Evolutionary conservation across 192 early-diverging fungal species (phyloP).

Genomic region (Podila minutissima): DNA sequence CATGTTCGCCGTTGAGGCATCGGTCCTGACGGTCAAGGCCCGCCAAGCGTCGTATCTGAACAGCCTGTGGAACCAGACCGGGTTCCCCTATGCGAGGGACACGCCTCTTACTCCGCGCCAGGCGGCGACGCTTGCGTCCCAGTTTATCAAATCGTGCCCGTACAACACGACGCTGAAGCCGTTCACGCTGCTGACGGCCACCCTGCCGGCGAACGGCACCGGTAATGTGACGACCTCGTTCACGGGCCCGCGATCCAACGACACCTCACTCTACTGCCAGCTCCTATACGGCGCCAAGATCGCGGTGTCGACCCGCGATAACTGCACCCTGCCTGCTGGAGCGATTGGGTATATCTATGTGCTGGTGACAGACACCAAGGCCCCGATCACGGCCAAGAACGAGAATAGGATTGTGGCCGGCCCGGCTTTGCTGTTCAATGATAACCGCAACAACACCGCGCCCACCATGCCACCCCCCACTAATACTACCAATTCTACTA

Average conservation of each 20-base stretch:
- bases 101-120: constrained; percentile 4
- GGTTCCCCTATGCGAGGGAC: constrained; percentile 21
- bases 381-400: not conserved
- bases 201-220: constrained; percentile 1
- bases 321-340: constrained; percentile 18
- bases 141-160: constrained; percentile 16
- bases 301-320: not conserved
- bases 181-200: constrained; percentile 15
- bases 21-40: constrained; percentile 18
- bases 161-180: constrained; percentile 5
- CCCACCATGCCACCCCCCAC: too few relatives aligned
- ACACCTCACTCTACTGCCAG: constrained; percentile 14
- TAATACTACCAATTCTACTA: too few relatives aligned
- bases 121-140: constrained; percentile 5
- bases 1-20: not conserved
- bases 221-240: constrained; percentile 12
- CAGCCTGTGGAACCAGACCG: constrained; percentile 8
- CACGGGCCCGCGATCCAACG: not conserved
- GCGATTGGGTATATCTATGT: constrained; percentile 24
- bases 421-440: constrained; percentile 30
- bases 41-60: constrained; percentile 32
- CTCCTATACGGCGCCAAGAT: constrained; percentile 27
- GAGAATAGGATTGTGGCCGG: constrained; percentile 21
- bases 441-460: not conserved
- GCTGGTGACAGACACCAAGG: constrained; percentile 5